Evolutionary conservation across 2,329 filamentous ascomycete species (phyloP).

Genomic region (Westerdykella sp.): DNA sequence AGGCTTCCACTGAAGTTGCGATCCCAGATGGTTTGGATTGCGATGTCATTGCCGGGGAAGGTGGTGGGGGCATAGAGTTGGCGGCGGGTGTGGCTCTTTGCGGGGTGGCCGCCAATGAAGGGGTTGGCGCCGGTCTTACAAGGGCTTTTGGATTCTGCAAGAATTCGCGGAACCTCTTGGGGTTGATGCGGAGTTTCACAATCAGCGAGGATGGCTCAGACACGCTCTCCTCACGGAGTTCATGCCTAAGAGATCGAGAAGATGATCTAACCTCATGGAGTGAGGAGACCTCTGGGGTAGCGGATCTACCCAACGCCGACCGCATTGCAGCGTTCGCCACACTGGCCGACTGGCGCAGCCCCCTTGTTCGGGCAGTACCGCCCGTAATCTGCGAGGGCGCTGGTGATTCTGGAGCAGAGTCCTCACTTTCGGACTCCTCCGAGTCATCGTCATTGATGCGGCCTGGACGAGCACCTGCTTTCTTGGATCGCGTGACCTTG

Average conservation of each 20-base stretch:
- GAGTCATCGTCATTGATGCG: conserved; percentile 65
- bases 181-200: conserved; percentile 68
- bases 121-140: conserved; percentile 39
- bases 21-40: conserved; percentile 24
- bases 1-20: conserved; percentile 21
- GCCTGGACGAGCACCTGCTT: conserved; percentile 50
- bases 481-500: conserved; percentile 51
- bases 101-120: conserved; percentile 41
- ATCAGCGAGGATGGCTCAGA: conserved; percentile 60
- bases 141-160: conserved; percentile 50
- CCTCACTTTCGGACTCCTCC: conserved; percentile 87
- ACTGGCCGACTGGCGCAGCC: conserved; percentile 81
- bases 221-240: conserved; percentile 70
- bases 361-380: conserved; percentile 78
- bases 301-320: conserved; percentile 68
- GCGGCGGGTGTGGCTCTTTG: conserved; percentile 46
- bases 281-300: conserved; percentile 72
- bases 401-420: conserved; percentile 80
- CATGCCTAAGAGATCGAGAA: conserved; percentile 51
- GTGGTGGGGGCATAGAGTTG: conserved; percentile 52
- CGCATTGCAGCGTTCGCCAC: conserved; percentile 81
- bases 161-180: conserved; percentile 64
- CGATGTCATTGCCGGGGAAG: conserved; percentile 40
- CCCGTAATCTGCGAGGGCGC: conserved; percentile 60
- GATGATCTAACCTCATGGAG: conserved; percentile 69